Base-by-base conservation (phyloP, 2,329 filamentous ascomycete species). In the Drechslera avenae region DNA sequence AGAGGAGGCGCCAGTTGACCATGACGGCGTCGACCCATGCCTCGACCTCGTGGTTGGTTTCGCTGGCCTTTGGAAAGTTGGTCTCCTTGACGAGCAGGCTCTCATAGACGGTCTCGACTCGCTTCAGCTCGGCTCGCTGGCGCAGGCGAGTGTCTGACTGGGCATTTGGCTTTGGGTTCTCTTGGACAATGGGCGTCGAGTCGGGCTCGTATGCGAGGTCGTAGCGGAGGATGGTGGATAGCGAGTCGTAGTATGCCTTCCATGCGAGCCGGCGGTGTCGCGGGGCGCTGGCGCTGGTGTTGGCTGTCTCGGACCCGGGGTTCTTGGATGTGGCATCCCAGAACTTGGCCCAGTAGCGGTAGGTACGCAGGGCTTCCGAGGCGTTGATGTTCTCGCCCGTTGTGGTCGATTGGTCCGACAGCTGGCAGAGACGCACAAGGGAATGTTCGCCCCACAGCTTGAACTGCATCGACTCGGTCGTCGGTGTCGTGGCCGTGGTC, bases 1-100 rank as follows among this genome's bases (percentile, higher is more conserved):
- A 91, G 6, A 97, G 75, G 28, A 94, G 79, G 41, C 83, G 79
- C 94, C 94, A 99, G 69, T 97, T 97, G 58, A 79, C 81, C 67
- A 96, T 86, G 8, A 91, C 88, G 46, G 87, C 82, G 56, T 89
- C 83, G 16, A 91, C 86, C 81, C 94, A 97, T 7, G 79, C 78
- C 69, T 97, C 93, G 2, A 97, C 84, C 67, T 93, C 89, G 36
- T 83, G 78, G 50, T 92, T 91, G 43, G 84, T 81, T 64, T 94
- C 86, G 34, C 89, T 87, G 0, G 94, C 92, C 61, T 86, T 88
- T 0, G 94, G 94, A 63, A 99, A 99, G 21, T 82, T 81, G 0
- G 89, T 89, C 68, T 95, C 90, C 49, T 82, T 83, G 3, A 97
- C 79, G 19, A 99, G 77, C 3, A 94, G 78, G 13, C 81, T 81